Evolutionary conservation across 2,329 filamentous ascomycete genomes (phyloP), one percentile per base, ranked within the genome.

Genomic region (Xylaria sp.): DNA sequence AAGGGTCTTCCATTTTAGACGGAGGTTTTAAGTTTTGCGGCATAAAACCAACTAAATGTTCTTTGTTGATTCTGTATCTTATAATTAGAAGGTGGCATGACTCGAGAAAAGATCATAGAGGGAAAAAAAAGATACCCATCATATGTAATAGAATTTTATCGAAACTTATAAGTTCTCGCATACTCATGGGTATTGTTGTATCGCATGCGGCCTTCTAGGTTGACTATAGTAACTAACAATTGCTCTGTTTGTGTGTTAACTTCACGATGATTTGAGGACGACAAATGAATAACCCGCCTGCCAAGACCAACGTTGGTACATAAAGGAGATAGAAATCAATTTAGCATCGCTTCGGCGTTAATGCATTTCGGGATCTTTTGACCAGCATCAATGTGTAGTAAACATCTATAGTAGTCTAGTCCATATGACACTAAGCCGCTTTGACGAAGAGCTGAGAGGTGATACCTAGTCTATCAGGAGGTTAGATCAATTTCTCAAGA

Each of bases 1-100:
- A 36, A 66, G 50, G 73, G 73, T 17, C 61, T 73, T 5, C 33
- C 45, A 1, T 65, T 68, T 42, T 68, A 66, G 50, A 39, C 9
- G 11, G 20, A 22, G 5, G 13, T 38, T 29, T 25, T 54, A 2
- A 31, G 25, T 29, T 17, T 5, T 13, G 4, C 11, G 22, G 20
- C 20, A 2, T 15, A 13, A 47, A 4, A 42, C 38, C 15, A 3
- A 2, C 2, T 31, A 17, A n/a, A n/a, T n/a, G n/a, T n/a, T 33
- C 9, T n/a, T 1, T 17, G 25, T 53, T 53, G 7, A 22, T 2
- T 36, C 17, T 33, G 13, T 6, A 20, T 5, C 5, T 17, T 50
- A 51, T 33, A 33, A 20, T 44, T 22, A 22, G 42, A 44, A 2
- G 9, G n/a, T n/a, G n/a, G 13, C 36, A 5, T 15, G 36, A 13